Evolutionary conservation across 2,329 filamentous ascomycete genomes (phyloP).

Genomic region (Diplodia corticola): DNA sequence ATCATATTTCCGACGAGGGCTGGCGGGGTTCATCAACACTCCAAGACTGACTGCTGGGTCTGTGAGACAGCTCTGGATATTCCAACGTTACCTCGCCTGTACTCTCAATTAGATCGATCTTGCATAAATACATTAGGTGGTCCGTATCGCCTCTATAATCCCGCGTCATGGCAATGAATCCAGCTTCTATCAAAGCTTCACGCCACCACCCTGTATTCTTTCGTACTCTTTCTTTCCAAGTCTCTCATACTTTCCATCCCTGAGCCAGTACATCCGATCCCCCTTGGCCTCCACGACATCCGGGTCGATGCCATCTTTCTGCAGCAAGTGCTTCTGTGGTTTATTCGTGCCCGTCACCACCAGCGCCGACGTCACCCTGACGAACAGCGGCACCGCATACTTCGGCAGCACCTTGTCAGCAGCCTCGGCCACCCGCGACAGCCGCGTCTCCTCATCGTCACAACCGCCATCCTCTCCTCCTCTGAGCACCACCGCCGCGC

Average conservation of each 20-base stretch:
- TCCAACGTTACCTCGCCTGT: no score
- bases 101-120: background rate
- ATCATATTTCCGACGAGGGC: no score
- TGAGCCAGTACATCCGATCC: constrained; percentile 26
- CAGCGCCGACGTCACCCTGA: constrained; percentile 60
- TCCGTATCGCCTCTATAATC: background rate
- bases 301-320: constrained; percentile 66
- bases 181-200: constrained; percentile 8
- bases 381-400: constrained; percentile 75
- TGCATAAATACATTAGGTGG: background rate
- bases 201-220: constrained; percentile 10
- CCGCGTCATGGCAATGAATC: background rate
- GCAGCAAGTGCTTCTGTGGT: constrained; percentile 72
- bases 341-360: constrained; percentile 75
- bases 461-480: background rate
- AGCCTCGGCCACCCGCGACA: constrained; percentile 37
- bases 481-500: constrained; percentile 47
- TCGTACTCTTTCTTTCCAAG: constrained; percentile 8
- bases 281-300: constrained; percentile 44
- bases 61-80: no score
- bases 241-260: constrained; percentile 12
- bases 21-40: no score
- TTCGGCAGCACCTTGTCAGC: constrained; percentile 62
- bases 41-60: no score
- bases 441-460: background rate